Conservation (phyloP, 148 eudicot genomes). For the Cornus florida region DNA sequence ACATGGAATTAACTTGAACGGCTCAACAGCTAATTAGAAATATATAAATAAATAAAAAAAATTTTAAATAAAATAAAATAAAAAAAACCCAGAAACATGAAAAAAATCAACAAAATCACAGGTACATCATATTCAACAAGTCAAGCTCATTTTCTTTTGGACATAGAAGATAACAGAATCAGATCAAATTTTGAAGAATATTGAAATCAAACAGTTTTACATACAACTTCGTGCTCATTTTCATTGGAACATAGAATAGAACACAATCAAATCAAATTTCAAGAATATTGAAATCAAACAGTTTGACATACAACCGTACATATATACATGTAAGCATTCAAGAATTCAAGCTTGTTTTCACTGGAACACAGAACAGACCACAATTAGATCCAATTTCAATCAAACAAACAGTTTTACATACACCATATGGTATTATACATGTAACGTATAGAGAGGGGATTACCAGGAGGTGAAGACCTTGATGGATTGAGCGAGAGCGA, state of each 20-base stretch:
- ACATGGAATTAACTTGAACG: not conserved
- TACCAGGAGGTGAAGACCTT: slow-evolving; percentile 35
- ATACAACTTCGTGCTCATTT: not conserved
- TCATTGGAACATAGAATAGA: not conserved
- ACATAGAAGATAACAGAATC: not conserved
- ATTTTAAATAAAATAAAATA: too few relatives aligned
- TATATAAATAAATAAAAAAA: not conserved
- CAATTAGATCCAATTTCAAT: not conserved
- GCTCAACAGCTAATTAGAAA: not conserved
- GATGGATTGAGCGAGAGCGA: slow-evolving; percentile 31
- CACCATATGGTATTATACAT: not conserved
- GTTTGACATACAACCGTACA: too few relatives aligned
- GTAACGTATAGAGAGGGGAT: not conserved
- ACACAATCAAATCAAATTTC: not conserved
- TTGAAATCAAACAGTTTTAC: not conserved
- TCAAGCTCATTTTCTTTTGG: not conserved
- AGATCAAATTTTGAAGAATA: not conserved
- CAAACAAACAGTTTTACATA: not conserved
- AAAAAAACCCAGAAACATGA: not conserved
- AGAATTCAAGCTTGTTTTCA: not conserved
- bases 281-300: not conserved
- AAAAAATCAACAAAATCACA: not conserved
- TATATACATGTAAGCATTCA: not conserved
- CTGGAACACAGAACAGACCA: not conserved
- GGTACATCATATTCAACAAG: not conserved